These are phyloP conservation scores for Mortierella hygrophila DNA, from an alignment of 192 early-diverging fungal genomes.

Conservation along the genomic window DNA sequence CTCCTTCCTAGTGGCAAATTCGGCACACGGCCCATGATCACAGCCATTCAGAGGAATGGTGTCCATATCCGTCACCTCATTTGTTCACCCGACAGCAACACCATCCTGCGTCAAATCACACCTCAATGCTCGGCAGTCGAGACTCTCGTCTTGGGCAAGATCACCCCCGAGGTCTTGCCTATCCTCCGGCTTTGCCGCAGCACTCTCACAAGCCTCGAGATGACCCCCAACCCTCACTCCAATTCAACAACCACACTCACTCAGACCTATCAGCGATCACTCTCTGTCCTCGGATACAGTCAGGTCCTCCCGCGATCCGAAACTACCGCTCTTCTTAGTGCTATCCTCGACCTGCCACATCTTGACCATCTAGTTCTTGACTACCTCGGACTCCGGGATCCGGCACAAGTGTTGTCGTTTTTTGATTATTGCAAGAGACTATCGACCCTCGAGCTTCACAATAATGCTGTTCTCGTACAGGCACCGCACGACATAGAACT, in stretches of 20 bases:
- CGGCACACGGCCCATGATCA: slow-evolving; percentile 28
- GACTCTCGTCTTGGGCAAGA: slow-evolving; percentile 33
- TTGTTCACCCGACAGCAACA: slow-evolving; percentile 25
- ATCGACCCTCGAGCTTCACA: slow-evolving; percentile 25
- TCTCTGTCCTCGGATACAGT: slow-evolving; percentile 1
- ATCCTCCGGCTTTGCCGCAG: slow-evolving; percentile 29
- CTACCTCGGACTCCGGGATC: slow-evolving; percentile 4
- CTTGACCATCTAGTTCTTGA: slow-evolving; percentile 38
- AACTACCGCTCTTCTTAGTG: background rate
- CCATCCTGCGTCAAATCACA: slow-evolving; percentile 17
- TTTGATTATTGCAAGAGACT: slow-evolving; percentile 31
- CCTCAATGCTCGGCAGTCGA: slow-evolving; percentile 20
- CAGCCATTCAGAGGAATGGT: slow-evolving; percentile 18
- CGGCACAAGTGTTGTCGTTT: background rate
- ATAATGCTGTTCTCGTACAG: slow-evolving; percentile 11
- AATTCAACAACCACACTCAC: background rate
- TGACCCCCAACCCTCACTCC: slow-evolving; percentile 4
- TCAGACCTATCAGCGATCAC: background rate
- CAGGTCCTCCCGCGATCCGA: background rate
- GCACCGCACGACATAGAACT: slow-evolving; percentile 6
- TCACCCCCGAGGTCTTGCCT: slow-evolving; percentile 29
- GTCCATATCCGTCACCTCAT: slow-evolving; percentile 17
- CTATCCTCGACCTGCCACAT: slow-evolving; percentile 19
- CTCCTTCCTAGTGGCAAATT: slow-evolving; percentile 8
- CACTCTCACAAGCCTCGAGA: slow-evolving; percentile 16